Evolutionary conservation across 176 grass and related monocot genomes (phyloP).

Genomic region (Poa pratensis): DNA sequence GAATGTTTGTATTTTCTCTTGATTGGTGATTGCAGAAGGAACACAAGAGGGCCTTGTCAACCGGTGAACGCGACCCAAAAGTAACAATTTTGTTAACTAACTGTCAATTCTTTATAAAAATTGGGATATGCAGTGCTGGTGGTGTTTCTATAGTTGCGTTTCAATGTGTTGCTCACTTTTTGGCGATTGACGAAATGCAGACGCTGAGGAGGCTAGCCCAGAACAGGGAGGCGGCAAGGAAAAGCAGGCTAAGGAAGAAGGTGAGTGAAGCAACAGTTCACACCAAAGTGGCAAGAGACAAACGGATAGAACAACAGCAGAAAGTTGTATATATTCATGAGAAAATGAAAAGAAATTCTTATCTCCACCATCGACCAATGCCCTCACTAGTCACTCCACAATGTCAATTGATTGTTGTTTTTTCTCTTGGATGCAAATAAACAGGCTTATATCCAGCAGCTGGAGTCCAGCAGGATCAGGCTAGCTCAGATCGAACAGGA

Average conservation of each 20-base stretch:
- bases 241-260: slow-evolving; percentile 98
- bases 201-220: slow-evolving; percentile 94
- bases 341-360: background rate
- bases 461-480: slow-evolving; percentile 86
- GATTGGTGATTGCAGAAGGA: slow-evolving; percentile 66
- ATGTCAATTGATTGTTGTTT: background rate
- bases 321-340: too few species aligned
- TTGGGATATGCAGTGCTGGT: background rate
- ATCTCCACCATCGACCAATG: background rate
- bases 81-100: slow-evolving; percentile 46
- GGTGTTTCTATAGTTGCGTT: background rate
- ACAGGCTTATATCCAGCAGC: slow-evolving; percentile 98
- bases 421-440: background rate
- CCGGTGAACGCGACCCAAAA: slow-evolving; percentile 82
- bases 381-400: background rate
- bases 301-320: background rate
- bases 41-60: slow-evolving; percentile 61
- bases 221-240: slow-evolving; percentile 97
- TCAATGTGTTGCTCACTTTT: background rate
- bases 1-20: background rate
- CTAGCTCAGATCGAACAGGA: slow-evolving; percentile 93
- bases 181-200: slow-evolving; percentile 42
- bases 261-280: slow-evolving; percentile 45
- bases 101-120: background rate
- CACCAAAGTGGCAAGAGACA: slow-evolving; percentile 15